Conservation (phyloP, 257 asterid species). For the Petunia secreta region DNA sequence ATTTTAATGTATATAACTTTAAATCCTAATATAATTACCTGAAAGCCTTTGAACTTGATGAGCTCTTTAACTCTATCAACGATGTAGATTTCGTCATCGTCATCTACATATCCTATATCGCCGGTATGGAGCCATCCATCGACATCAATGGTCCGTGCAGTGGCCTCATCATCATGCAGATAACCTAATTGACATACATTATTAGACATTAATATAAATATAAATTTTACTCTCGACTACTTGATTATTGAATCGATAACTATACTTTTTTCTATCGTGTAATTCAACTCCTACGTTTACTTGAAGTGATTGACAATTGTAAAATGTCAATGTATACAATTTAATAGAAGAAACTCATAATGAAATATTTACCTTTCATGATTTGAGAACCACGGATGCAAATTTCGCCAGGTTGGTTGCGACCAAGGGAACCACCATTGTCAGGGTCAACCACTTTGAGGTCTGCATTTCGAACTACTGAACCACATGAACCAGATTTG, state of each 20-base stretch:
- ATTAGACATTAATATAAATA: background rate
- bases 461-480: conserved; percentile 89
- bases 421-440: conserved; percentile 75
- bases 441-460: conserved; percentile 82
- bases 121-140: conserved; percentile 98
- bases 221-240: background rate
- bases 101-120: conserved; percentile 64
- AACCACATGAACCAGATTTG: conserved; percentile 87
- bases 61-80: conserved; percentile 86
- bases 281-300: too few species aligned
- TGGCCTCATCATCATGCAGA: conserved; percentile 75
- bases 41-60: conserved; percentile 90
- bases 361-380: conserved; percentile 60
- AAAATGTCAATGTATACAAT: too few species aligned
- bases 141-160: conserved; percentile 81
- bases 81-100: conserved; percentile 48
- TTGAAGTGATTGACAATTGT: too few species aligned
- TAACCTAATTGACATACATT: conserved; percentile 44
- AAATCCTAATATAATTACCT: conserved; percentile 34
- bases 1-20: background rate
- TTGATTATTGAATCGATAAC: background rate
- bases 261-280: too few species aligned
- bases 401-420: conserved; percentile 79
- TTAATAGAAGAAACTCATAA: background rate
- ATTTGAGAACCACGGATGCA: conserved; percentile 89